phyloP scores from a whole-genome alignment of 1,284 basidiomycete genomes.

The Somion occarium region DNA sequence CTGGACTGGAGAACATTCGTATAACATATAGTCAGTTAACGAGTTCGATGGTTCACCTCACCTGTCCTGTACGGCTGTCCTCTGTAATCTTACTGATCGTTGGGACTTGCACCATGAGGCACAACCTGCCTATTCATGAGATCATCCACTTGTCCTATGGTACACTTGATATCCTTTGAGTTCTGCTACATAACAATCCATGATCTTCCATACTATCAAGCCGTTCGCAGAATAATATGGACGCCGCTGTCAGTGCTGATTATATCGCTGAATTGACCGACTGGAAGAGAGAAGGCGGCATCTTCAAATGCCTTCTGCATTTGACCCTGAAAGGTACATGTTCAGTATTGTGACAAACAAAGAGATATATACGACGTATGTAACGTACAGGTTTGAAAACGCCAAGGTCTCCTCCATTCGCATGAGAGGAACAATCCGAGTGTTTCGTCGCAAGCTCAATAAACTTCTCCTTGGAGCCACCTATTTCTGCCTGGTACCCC shows the following conservation, averaged over 20 bases:
- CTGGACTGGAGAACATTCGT: too few species aligned
- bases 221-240: constrained; percentile 90
- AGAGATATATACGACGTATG: background rate
- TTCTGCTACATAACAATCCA: too few species aligned
- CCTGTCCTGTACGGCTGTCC: too few species aligned
- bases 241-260: constrained; percentile 95
- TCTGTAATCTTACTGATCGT: too few species aligned
- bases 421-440: constrained; percentile 87
- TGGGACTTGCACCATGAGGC: too few species aligned
- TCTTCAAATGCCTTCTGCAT: constrained; percentile 99
- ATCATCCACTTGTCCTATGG: too few species aligned
- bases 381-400: constrained; percentile 57
- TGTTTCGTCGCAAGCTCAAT: constrained; percentile 67
- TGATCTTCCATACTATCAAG: too few species aligned
- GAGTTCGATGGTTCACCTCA: too few species aligned
- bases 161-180: too few species aligned
- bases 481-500: constrained; percentile 58
- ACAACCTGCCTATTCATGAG: too few species aligned
- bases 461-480: constrained; percentile 62
- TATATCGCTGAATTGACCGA: constrained; percentile 85
- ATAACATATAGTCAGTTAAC: too few species aligned
- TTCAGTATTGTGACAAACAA: background rate
- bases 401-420: constrained; percentile 81
- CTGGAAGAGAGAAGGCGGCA: constrained; percentile 74
- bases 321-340: constrained; percentile 45